A percentile compares a stretch with the other conserved stretches of the same genome.
Evolutionary conservation across 179 eudicot genomes (phyloP).

Genomic region (Silene noctiflora): DNA sequence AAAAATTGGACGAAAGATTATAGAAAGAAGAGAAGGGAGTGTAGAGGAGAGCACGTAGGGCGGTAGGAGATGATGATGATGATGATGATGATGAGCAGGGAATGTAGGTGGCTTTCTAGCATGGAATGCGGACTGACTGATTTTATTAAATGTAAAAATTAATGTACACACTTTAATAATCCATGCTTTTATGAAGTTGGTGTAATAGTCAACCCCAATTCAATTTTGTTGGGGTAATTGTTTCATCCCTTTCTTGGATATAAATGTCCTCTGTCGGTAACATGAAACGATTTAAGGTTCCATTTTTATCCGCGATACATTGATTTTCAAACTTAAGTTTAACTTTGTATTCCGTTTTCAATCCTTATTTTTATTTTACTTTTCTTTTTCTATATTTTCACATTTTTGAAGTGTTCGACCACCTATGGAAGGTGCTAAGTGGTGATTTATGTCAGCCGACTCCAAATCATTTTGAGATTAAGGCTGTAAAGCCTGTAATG

Average conservation of each 20-base stretch:
- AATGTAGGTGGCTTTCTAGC: slow-evolving; percentile 21
- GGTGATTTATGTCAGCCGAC: no score
- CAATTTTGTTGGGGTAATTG: not conserved
- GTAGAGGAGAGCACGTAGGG: slow-evolving; percentile 43
- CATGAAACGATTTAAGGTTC: no score
- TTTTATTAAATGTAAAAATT: not conserved
- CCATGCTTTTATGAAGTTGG: slow-evolving; percentile 1
- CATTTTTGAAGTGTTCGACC: no score
- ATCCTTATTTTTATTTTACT: no score
- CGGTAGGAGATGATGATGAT: no score
- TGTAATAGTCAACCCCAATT: not conserved
- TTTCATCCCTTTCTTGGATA: not conserved
- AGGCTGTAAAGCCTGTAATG: no score
- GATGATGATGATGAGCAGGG: not conserved
- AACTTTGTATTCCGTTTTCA: no score
- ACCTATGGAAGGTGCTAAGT: no score
- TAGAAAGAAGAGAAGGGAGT: not conserved
- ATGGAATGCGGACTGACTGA: slow-evolving; percentile 37
- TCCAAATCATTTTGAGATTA: no score
- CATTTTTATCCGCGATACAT: no score
- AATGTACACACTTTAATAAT: not conserved
- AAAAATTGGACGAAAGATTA: not conserved
- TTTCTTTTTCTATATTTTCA: no score
- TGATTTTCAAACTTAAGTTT: no score
- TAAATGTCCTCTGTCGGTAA: not conserved